Conservation (phyloP, 805 yeast genomes). For the Scheffersomyces ergatensis region DNA sequence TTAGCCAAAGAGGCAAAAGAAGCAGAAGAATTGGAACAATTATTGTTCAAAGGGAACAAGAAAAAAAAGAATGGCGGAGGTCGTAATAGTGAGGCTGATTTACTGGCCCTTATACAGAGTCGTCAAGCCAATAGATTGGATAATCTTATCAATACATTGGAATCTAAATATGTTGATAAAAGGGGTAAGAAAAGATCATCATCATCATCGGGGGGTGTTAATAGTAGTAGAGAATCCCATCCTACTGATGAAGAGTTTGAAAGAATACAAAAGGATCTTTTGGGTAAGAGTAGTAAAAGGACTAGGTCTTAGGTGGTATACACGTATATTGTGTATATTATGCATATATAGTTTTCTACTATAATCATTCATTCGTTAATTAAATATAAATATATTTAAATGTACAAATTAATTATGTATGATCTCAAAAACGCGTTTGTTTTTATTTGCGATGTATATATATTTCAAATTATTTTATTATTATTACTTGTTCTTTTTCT, state of each 20-base stretch:
- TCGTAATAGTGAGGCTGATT: constrained; percentile 35
- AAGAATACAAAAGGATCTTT: constrained; percentile 37
- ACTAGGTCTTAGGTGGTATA: not conserved
- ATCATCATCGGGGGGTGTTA: too few relatives aligned
- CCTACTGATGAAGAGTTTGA: constrained; percentile 52
- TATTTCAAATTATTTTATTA: too few relatives aligned
- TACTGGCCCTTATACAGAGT: constrained; percentile 48
- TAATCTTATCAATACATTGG: constrained; percentile 44
- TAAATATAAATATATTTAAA: too few relatives aligned
- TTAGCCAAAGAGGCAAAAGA: constrained; percentile 65
- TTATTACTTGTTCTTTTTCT: not conserved
- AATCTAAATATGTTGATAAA: constrained; percentile 46
- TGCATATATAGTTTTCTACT: too few relatives aligned
- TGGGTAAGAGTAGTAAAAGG: not conserved
- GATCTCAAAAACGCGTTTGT: too few relatives aligned
- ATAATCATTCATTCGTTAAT: too few relatives aligned
- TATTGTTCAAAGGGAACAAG: constrained; percentile 29
- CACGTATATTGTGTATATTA: too few relatives aligned
- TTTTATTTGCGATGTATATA: too few relatives aligned
- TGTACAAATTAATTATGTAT: too few relatives aligned
- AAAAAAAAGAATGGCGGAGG: constrained; percentile 20
- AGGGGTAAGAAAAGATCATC: constrained; percentile 34
- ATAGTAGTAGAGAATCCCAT: constrained; percentile 32
- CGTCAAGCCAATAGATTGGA: constrained; percentile 45
- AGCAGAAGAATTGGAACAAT: constrained; percentile 48